Evolutionary conservation across 805 yeast species (phyloP).

Genomic region (Ogataea paradorogensis): DNA sequence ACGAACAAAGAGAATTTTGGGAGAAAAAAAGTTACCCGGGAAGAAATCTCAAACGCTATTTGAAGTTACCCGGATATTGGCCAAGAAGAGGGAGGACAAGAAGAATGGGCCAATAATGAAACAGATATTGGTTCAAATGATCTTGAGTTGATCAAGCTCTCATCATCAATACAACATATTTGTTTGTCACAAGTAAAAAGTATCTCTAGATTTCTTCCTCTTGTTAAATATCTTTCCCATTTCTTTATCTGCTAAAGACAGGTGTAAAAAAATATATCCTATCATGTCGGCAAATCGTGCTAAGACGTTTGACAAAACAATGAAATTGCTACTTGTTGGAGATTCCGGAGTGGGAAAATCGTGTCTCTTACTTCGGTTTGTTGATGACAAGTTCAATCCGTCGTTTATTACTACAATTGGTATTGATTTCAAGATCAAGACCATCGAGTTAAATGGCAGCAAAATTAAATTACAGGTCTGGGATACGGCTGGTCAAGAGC

Average conservation of each 20-base stretch:
- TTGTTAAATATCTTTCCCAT: background rate
- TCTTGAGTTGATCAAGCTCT: background rate
- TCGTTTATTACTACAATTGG: conserved; percentile 97
- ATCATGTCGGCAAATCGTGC: conserved; percentile 55
- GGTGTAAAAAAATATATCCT: conserved; percentile 10
- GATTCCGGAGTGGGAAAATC: conserved; percentile 90
- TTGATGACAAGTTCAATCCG: conserved; percentile 95
- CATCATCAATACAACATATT: too few species aligned
- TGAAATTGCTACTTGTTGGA: conserved; percentile 90
- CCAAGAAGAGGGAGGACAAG: too few species aligned
- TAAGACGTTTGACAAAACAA: conserved; percentile 81
- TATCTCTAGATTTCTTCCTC: background rate
- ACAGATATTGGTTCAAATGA: background rate
- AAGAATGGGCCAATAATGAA: background rate
- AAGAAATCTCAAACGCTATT: background rate
- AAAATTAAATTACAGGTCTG: conserved; percentile 91
- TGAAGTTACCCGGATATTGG: conserved; percentile 8
- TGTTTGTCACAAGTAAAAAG: background rate
- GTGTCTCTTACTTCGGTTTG: conserved; percentile 86
- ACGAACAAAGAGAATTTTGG: conserved; percentile 13
- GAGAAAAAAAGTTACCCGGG: conserved; percentile 12
- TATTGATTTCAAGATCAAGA: conserved; percentile 95
- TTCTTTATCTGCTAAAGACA: conserved; percentile 7
- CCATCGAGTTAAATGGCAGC: conserved; percentile 90
- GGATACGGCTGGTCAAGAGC: conserved; percentile 98